phyloP scores from a whole-genome alignment of 2,329 filamentous ascomycete species.

The Penicillium sp. region DNA sequence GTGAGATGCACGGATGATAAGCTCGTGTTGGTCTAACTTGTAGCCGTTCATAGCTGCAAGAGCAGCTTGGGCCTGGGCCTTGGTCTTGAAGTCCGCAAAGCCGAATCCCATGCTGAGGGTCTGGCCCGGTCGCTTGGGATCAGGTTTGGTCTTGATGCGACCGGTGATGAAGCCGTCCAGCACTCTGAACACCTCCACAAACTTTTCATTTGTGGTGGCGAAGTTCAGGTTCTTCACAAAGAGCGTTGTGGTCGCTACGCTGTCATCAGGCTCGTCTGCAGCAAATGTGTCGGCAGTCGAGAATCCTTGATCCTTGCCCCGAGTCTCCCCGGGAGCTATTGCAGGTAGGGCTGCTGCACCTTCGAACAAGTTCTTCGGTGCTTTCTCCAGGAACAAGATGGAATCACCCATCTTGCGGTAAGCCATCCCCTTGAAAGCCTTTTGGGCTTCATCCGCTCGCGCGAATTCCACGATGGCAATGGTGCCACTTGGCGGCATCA shows the following conservation, averaged over 20 bases:
- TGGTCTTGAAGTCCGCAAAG: conserved; percentile 82
- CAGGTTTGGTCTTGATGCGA: conserved; percentile 85
- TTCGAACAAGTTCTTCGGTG: conserved; percentile 74
- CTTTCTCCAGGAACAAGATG: conserved; percentile 89
- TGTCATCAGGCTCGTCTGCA: conserved; percentile 37
- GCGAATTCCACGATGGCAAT: conserved; percentile 91
- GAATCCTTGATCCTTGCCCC: conserved; percentile 40
- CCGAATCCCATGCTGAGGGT: conserved; percentile 95
- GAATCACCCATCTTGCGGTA: conserved; percentile 90
- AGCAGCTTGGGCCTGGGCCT: conserved; percentile 73
- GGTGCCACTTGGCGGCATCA: conserved; percentile 90
- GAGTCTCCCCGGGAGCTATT: conserved; percentile 26
- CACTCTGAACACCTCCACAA: conserved; percentile 73
- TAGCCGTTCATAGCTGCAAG: conserved; percentile 82
- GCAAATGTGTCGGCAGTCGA: conserved; percentile 43
- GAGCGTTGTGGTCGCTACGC: conserved; percentile 68
- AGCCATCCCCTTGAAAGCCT: conserved; percentile 78
- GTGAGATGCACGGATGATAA: conserved; percentile 82
- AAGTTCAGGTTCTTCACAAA: conserved; percentile 96
- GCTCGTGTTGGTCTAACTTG: conserved; percentile 78
- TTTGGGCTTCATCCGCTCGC: conserved; percentile 71
- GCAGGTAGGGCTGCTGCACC: conserved; percentile 34
- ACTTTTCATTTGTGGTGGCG: conserved; percentile 69
- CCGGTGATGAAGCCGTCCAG: conserved; percentile 87
- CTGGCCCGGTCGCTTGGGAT: conserved; percentile 85